These are phyloP conservation scores for Yarrowia sp. DNA, from an alignment of 805 yeast species.

Conservation along the genomic window DNA sequence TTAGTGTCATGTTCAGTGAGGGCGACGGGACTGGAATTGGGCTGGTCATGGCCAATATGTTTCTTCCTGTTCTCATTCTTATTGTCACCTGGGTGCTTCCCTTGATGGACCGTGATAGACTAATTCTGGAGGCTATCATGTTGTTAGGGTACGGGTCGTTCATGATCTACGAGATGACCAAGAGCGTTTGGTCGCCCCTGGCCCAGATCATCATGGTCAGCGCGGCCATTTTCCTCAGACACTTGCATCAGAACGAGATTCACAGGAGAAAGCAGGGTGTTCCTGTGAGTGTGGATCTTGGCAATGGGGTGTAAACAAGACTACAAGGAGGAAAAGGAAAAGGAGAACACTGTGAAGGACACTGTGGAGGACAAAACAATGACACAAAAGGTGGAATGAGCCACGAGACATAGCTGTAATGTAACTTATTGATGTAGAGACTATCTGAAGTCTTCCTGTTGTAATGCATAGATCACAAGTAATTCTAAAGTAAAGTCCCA, in stretches of 20 bases:
- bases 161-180: slow-evolving; percentile 33
- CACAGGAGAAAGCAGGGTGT: slow-evolving; percentile 8
- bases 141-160: slow-evolving; percentile 11
- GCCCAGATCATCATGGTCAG: slow-evolving; percentile 19
- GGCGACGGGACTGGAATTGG: background rate
- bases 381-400: no score
- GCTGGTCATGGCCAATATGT: slow-evolving; percentile 11
- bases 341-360: no score
- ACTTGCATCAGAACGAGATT: slow-evolving; percentile 7
- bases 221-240: slow-evolving; percentile 10
- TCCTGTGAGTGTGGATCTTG: slow-evolving; percentile 12
- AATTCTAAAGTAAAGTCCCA: background rate
- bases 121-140: slow-evolving; percentile 10
- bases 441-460: no score
- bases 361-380: no score
- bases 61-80: slow-evolving; percentile 3
- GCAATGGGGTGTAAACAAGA: background rate
- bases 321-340: no score
- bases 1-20: slow-evolving; percentile 3
- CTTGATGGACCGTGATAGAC: slow-evolving; percentile 14
- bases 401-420: no score
- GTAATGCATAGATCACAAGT: no score
- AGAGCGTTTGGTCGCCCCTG: slow-evolving; percentile 6
- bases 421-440: no score
- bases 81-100: slow-evolving; percentile 7